These are phyloP conservation scores for Flaveria linearis DNA, from an alignment of 129 eudicot genomes.

Conservation along the genomic window DNA sequence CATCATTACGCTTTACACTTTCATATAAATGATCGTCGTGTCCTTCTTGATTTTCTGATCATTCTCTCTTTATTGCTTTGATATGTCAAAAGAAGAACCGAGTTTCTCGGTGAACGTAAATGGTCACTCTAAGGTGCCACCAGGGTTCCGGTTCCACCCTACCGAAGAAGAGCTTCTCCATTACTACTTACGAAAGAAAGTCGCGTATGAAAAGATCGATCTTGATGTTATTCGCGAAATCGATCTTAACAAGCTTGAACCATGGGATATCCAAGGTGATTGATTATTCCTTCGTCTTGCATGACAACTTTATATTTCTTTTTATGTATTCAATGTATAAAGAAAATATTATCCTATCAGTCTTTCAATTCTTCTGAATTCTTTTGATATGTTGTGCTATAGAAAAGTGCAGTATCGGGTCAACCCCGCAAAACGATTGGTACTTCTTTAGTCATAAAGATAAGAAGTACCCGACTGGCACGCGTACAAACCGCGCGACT, in stretches of 20 bases:
- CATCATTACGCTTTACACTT: constrained; percentile 15
- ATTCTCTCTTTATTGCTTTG: constrained; percentile 4
- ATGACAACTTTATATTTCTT: background rate
- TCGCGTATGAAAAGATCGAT: constrained; percentile 46
- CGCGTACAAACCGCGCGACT: constrained; percentile 53
- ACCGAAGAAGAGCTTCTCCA: constrained; percentile 61
- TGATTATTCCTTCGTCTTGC: background rate
- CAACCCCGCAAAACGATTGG: constrained; percentile 60
- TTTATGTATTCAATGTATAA: background rate
- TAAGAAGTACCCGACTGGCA: constrained; percentile 53
- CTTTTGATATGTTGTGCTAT: background rate
- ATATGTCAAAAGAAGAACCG: constrained; percentile 36
- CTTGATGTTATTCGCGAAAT: constrained; percentile 62
- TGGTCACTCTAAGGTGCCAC: constrained; percentile 59
- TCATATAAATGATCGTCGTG: constrained; percentile 25
- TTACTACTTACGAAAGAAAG: constrained; percentile 57
- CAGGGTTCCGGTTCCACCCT: constrained; percentile 64
- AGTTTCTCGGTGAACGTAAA: constrained; percentile 51
- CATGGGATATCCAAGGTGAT: constrained; percentile 67
- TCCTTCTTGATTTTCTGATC: constrained; percentile 29
- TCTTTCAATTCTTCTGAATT: no score
- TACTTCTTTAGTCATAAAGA: constrained; percentile 58
- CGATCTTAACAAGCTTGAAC: constrained; percentile 68
- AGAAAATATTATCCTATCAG: no score
- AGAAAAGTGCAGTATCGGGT: constrained; percentile 54